Conservation (phyloP, 202 grass and related monocot genomes). For the Saccharum hybrid region DNA sequence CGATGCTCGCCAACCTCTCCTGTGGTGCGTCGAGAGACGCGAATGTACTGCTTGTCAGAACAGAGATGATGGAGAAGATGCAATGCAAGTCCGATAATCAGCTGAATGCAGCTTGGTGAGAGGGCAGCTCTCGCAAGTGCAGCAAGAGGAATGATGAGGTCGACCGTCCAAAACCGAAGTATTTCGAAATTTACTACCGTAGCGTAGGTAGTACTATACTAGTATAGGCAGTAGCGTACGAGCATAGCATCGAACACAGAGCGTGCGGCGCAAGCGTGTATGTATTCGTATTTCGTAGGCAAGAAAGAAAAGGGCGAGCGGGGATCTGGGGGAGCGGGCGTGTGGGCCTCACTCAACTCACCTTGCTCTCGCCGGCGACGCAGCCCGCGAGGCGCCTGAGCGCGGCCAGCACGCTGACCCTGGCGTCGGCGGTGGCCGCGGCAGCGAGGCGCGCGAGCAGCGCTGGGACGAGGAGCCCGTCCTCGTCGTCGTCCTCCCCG, state of each 20-base stretch:
- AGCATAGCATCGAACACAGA: conserved; percentile 36
- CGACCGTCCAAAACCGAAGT: too few species aligned
- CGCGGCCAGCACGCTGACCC: conserved; percentile 62
- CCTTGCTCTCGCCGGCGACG: conserved; percentile 61
- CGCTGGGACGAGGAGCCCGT: conserved; percentile 63
- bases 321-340: background rate
- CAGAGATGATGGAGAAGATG: background rate
- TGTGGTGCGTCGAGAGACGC: conserved; percentile 26
- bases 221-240: background rate
- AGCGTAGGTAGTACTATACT: too few species aligned
- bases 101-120: background rate
- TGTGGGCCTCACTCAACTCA: background rate
- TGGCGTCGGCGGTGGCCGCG: conserved; percentile 45
- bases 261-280: background rate
- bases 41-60: background rate
- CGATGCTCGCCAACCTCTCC: conserved; percentile 72
- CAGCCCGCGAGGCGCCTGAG: conserved; percentile 55
- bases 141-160: background rate
- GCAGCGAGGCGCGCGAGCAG: conserved; percentile 64
- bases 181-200: too few species aligned
- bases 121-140: background rate
- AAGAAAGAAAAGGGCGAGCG: background rate
- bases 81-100: background rate
- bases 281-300: too few species aligned
- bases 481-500: conserved; percentile 52